Conservation (phyloP, 768 basidiomycete genomes). For the Pleurotus ostreatus region DNA sequence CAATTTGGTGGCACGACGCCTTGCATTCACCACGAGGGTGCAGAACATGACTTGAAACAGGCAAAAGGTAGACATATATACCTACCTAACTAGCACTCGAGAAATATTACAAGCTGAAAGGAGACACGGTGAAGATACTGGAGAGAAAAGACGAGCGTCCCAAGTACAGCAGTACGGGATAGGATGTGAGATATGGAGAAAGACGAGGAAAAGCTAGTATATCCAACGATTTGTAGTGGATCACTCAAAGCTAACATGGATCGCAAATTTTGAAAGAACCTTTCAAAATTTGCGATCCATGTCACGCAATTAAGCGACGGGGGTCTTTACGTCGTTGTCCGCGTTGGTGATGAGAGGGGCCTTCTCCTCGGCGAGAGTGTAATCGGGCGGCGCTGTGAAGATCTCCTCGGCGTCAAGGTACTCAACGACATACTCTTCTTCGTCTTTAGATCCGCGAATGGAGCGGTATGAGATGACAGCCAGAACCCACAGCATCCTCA, state of each 20-base stretch:
- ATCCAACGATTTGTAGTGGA: background rate
- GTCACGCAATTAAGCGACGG: background rate
- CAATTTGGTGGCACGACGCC: no score
- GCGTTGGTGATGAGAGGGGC: conserved; percentile 13
- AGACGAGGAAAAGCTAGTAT: no score
- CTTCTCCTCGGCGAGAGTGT: conserved; percentile 53
- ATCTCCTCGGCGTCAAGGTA: conserved; percentile 47
- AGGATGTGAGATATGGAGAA: background rate
- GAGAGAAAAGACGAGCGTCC: background rate
- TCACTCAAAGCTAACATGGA: background rate
- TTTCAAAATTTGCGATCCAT: background rate
- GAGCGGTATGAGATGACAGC: conserved; percentile 57
- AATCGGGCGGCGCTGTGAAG: conserved; percentile 51
- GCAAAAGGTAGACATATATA: no score
- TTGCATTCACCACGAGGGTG: no score
- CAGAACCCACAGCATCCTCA: conserved; percentile 79
- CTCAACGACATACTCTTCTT: conserved; percentile 37
- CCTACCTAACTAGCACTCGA: background rate
- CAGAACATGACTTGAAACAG: background rate
- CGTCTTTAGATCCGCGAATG: conserved; percentile 40
- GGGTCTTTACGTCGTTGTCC: background rate
- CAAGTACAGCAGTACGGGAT: background rate
- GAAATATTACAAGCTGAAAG: background rate
- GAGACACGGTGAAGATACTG: background rate
- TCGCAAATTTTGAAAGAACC: background rate